A percentile compares a stretch with the other conserved stretches of the same genome.
Conservation (phyloP, 208 protist species). For the Naegleria lovaniensis region DNA sequence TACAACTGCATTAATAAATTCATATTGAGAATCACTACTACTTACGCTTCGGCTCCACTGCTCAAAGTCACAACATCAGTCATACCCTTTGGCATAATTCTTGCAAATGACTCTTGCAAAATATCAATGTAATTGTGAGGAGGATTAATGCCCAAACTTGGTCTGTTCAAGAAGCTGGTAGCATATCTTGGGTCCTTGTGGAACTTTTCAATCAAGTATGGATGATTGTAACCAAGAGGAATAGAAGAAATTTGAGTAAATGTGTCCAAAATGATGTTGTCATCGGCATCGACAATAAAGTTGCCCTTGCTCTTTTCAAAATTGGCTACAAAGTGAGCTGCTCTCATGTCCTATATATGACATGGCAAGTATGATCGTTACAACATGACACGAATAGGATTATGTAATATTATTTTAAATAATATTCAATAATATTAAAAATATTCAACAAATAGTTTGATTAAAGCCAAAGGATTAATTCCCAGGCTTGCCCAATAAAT, state of each 20-base stretch:
- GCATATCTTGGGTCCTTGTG: constrained; percentile 32
- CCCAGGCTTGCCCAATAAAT: not conserved
- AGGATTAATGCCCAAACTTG: constrained; percentile 49
- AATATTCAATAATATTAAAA: not conserved
- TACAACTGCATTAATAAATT: too few species aligned
- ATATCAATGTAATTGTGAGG: constrained; percentile 42
- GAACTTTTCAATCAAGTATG: constrained; percentile 44
- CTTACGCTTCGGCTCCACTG: not conserved
- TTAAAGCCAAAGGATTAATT: not conserved
- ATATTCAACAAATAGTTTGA: not conserved
- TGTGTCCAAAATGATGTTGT: constrained; percentile 55
- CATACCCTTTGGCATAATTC: constrained; percentile 49
- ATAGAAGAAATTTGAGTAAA: constrained; percentile 56
- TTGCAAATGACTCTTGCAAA: constrained; percentile 50
- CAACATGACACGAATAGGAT: too few species aligned
- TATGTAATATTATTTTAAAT: too few species aligned
- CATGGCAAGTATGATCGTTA: too few species aligned
- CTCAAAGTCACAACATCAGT: constrained; percentile 14
- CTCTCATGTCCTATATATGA: constrained; percentile 44
- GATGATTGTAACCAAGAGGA: constrained; percentile 58
- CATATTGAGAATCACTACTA: not conserved
- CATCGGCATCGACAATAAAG: constrained; percentile 58
- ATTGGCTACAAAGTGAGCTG: constrained; percentile 49
- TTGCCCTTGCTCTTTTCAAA: constrained; percentile 54
- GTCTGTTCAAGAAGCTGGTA: constrained; percentile 43